Conservation (phyloP, 1,284 basidiomycete species). For the Sphagnurus paluster region DNA sequence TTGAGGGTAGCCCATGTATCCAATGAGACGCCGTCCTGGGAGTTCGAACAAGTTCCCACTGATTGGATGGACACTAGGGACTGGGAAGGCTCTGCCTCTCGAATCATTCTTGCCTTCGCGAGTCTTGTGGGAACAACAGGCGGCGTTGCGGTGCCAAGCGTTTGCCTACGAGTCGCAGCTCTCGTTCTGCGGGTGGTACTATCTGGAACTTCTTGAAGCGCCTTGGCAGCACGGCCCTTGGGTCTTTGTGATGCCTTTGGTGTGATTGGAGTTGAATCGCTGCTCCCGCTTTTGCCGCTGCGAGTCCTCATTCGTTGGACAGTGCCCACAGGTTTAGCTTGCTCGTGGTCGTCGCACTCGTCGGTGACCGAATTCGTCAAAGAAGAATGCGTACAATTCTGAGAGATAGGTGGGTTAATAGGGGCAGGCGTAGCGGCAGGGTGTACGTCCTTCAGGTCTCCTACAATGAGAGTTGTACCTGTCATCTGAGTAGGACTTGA, state of each 20-base stretch:
- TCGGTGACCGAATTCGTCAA: not conserved
- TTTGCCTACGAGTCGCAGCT: conserved; percentile 11
- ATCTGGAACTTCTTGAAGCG: conserved; percentile 9
- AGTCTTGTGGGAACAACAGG: conserved; percentile 5
- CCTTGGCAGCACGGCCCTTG: not conserved
- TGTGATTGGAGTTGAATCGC: not conserved
- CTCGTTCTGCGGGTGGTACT: conserved; percentile 16
- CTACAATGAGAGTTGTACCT: not conserved
- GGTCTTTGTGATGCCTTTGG: conserved; percentile 1
- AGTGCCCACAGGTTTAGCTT: conserved; percentile 4
- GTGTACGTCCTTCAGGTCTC: conserved; percentile 3
- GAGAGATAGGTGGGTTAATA: conserved; percentile 5
- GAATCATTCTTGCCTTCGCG: conserved; percentile 12
- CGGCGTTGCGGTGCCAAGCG: conserved; percentile 12
- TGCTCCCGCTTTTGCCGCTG: conserved; percentile 1
- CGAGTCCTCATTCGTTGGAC: conserved; percentile 18
- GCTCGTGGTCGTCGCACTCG: not conserved
- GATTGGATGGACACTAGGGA: not conserved
- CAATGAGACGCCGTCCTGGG: conserved; percentile 14
- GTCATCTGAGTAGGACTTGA: conserved; percentile 6
- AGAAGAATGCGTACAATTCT: not conserved
- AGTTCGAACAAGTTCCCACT: conserved; percentile 4
- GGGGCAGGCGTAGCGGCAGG: conserved; percentile 3
- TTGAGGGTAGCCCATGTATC: conserved; percentile 28
- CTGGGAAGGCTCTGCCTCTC: conserved; percentile 1